Base-by-base conservation (phyloP, 257 asterid genomes). In the Coffea canephora region DNA sequence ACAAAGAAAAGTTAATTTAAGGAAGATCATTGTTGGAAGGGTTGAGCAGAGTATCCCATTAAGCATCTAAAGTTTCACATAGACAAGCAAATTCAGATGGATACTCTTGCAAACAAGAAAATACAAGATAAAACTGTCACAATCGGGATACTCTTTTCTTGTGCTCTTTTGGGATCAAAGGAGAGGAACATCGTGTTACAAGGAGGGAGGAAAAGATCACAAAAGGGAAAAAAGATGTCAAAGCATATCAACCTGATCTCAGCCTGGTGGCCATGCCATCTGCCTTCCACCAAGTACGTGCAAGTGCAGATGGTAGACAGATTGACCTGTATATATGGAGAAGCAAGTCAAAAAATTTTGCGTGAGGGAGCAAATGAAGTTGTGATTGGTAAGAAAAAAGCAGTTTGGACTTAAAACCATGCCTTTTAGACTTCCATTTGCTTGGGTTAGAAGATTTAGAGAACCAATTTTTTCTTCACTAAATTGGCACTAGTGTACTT, bases 251-350 rank as follows among this genome's bases (percentile, higher is more conserved):
- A 13, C 79, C 62, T 76, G 84, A 76, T 57, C 80, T 90, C 84
- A 93, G 75, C 99, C 99, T 54, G 99, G 91, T 10, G 99, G 99
- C 99, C 99, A 95, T 84, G 91, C 91, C 96, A 95, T 86, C 85
- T 93, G 98, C 84, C 99, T 92, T 70, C 95, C 97, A 5, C 97
- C 99, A 74, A 95, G 97, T 55, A 95, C 99, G 77, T 93, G 99
- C 81, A 95, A 84, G 90, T 95, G 99, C 82, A 95, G 89, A 91
- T 95, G 99, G 90, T 95, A 95, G 66, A 95, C 99, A 6, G 98
- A 91, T 90, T 95, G 98, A 86, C 98, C 98, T 95, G 14, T n/a
- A 82, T 83, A 18, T 36, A 34, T 41, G 27, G 74, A 67, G 50
- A 66, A 75, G 70, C 74, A 72, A 59, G 19, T 73, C 49, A 80